Conservation (phyloP, 2,329 filamentous ascomycete genomes). For the Hypocreales sp. region DNA sequence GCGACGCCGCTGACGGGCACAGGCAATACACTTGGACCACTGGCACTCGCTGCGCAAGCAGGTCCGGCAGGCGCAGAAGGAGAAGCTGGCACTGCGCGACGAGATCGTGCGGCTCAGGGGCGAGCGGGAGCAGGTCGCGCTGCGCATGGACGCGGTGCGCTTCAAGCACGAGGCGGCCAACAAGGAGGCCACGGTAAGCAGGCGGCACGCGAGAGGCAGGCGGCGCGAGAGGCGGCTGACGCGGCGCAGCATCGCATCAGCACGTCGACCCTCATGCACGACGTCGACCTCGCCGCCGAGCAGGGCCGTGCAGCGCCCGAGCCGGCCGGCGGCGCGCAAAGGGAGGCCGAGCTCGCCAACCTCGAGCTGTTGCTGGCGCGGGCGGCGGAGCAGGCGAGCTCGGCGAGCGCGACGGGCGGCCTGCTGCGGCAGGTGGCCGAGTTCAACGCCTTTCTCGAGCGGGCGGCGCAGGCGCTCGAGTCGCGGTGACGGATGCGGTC, state of each 20-base stretch:
- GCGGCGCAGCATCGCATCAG: conserved; percentile 26
- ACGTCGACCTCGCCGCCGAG: conserved; percentile 42
- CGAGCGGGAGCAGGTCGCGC: conserved; percentile 45
- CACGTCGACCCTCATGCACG: conserved; percentile 43
- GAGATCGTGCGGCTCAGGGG: conserved; percentile 43
- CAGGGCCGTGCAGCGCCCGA: conserved; percentile 32
- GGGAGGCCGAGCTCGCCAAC: conserved; percentile 35
- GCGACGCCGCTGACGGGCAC: conserved; percentile 3
- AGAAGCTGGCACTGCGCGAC: conserved; percentile 39
- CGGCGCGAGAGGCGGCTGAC: background rate
- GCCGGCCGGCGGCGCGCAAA: conserved; percentile 27
- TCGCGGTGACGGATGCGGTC: conserved; percentile 18
- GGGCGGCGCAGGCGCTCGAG: conserved; percentile 41
- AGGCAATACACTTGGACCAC: conserved; percentile 45
- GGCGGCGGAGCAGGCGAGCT: conserved; percentile 37
- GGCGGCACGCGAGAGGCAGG: no score
- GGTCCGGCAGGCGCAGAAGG: conserved; percentile 38
- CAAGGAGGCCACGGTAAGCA: conserved; percentile 32
- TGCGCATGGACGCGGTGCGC: conserved; percentile 48
- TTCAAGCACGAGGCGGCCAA: conserved; percentile 40
- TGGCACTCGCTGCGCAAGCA: conserved; percentile 41
- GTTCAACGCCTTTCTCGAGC: conserved; percentile 49
- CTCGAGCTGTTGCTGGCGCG: conserved; percentile 41
- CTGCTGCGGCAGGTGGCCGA: conserved; percentile 39
- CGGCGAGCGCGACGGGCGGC: conserved; percentile 31